Base-by-base conservation (phyloP, 805 yeast genomes). In the Suhomyces sp. region DNA sequence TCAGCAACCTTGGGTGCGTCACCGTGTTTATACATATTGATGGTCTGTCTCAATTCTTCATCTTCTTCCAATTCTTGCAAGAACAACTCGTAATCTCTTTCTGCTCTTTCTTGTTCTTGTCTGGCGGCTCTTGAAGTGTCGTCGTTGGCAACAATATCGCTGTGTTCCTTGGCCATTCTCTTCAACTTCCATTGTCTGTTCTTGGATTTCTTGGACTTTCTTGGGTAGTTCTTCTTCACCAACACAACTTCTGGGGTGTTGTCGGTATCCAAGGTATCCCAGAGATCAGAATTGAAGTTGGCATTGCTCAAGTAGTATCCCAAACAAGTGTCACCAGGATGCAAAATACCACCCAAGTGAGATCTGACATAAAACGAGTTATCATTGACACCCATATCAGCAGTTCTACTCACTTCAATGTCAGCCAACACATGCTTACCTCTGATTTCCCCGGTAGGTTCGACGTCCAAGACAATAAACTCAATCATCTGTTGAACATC, bases 11-110 rank as follows among this genome's bases (percentile, higher is more conserved):
- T 61, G 12, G 62, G 62, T 48, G 49, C 59, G 35, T 60, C 67
- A 49, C 62, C 69, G 50, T 86, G 83, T 75, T 91, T 94, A 78
- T 94, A 94, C 63, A 94, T 65, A 67, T 94, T 93, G 69, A 94
- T 83, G 44, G 90, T 84, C 62, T 87, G 91, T 77, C 99, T 87
- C 68, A 94, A 81, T 68, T 94, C 99, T 50, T 85, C 85, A 72
- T 94, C 99, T 73, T 94, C 98, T 77, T 94, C 99, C 68, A 94
- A 83, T 70, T 94, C 97, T 75, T 90, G 97, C 74, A 94, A 82
- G 89, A 94, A 94, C 59, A 86, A 66, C 75, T 93, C 99, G 75
- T 90, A 94, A 73, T 93, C 99, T 71, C 83, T 85, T 73, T 93
- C 97, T 4, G 96, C 97, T 62, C 88, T 81, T 68, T 90, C 98